phyloP scores from a whole-genome alignment of 106 monocot genomes.

The Acanthochlamys bracteata region DNA sequence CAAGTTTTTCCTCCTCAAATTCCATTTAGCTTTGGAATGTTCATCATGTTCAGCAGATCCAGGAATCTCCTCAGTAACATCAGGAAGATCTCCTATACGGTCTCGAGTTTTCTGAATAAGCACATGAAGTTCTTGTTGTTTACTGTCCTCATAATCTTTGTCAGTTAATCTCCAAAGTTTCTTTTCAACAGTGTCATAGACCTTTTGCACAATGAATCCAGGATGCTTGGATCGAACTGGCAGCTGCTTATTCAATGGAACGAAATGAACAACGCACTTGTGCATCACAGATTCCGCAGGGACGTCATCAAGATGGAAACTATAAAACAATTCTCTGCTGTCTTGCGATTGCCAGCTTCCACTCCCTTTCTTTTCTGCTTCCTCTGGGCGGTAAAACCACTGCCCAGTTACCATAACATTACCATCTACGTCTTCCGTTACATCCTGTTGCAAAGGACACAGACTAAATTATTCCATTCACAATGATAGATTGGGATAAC shows the following conservation, averaged over 20 bases:
- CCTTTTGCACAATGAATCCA: constrained; percentile 87
- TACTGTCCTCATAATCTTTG: constrained; percentile 86
- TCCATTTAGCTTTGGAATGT: constrained; percentile 30
- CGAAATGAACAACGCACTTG: constrained; percentile 91
- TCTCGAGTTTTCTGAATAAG: constrained; percentile 71
- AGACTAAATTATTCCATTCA: too few relatives aligned
- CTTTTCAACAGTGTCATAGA: constrained; percentile 77
- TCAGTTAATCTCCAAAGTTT: constrained; percentile 90
- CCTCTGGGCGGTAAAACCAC: constrained; percentile 98
- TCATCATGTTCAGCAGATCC: constrained; percentile 23
- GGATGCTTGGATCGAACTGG: constrained; percentile 67
- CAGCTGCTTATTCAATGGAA: constrained; percentile 74
- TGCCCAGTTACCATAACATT: constrained; percentile 78
- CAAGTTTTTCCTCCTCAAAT: constrained; percentile 41
- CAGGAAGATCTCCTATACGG: constrained; percentile 70
- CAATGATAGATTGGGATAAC: too few relatives aligned
- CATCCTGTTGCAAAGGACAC: constrained; percentile 29
- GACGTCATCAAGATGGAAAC: constrained; percentile 90
- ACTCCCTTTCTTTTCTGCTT: constrained; percentile 82
- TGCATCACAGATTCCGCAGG: constrained; percentile 99
- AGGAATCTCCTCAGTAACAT: constrained; percentile 37
- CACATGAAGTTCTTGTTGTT: constrained; percentile 75
- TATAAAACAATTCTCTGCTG: constrained; percentile 84
- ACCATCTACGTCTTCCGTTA: constrained; percentile 42
- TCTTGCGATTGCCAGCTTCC: constrained; percentile 72